Conservation (phyloP, 352 stramenopile genomes). For the Phytophthora tubulina region DNA sequence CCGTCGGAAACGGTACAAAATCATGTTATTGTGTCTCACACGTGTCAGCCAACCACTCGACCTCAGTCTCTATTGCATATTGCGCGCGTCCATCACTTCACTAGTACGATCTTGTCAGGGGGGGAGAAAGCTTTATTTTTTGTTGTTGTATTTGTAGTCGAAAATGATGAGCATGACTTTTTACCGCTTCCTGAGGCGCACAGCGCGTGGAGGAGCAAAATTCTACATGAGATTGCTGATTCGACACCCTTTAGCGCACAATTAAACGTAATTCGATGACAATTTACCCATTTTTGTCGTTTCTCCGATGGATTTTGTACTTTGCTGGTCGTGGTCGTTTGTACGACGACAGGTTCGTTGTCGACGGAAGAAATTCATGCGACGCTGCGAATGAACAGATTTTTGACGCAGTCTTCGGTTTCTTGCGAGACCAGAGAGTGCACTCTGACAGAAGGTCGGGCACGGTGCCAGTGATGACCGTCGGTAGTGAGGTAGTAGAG, state of each 20-base stretch:
- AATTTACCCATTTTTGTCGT: background rate
- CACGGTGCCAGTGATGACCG: background rate
- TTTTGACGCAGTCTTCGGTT: conserved; percentile 20
- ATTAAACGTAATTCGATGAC: background rate
- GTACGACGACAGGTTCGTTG: background rate
- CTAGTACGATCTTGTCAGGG: too few relatives aligned
- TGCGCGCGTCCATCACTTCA: background rate
- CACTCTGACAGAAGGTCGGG: background rate
- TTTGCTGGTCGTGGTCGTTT: background rate
- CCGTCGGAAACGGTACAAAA: conserved; percentile 18
- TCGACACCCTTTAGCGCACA: conserved; percentile 26
- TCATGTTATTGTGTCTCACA: background rate
- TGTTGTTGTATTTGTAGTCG: conserved; percentile 25
- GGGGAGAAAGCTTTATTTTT: background rate
- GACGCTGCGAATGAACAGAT: background rate
- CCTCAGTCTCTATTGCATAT: background rate
- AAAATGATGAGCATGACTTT: conserved; percentile 48
- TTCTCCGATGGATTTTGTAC: too few relatives aligned
- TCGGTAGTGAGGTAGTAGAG: background rate
- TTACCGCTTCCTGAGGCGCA: conserved; percentile 51
- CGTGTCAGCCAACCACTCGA: conserved; percentile 11
- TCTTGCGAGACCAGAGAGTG: conserved; percentile 9
- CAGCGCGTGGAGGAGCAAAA: conserved; percentile 53
- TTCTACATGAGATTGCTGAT: conserved; percentile 68
- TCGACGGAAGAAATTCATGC: background rate